Base-by-base conservation (phyloP, 2,329 filamentous ascomycete species). In the Stachybotrys chlorohalonatus region DNA sequence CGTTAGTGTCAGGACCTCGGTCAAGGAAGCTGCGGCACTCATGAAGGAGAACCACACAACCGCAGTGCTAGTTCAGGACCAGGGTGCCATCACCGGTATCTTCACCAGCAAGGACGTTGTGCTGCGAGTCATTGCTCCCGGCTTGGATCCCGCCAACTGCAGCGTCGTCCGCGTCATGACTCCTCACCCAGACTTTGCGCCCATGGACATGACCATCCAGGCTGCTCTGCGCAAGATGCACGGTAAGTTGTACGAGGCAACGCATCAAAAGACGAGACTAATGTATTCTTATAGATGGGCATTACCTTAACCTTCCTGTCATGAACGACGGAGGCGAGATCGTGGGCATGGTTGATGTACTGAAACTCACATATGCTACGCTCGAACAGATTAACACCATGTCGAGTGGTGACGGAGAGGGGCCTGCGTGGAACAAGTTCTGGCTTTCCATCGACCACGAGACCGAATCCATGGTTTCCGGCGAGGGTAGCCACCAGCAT, bases 1-100 rank as follows among this genome's bases (percentile, higher is more conserved):
- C 1, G 94, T 99, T 58, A 96, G 89, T 57, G 94, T 99, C 31
- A 82, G 94, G 59, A 99, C 94, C 6, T 95, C 93, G 7, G 94
- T 99, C 62, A 95, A 90, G 76, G 94, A 99, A 67, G 94, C 94
- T 54, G 94, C 94, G 15, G 83, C 88, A 61, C 74, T 96, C 70
- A 99, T 99, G 94, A 97, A 95, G 77, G 94, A 99, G 72, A 93
- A 99, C 74, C 94, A 95, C 73, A 99, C 94, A 16, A 99, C 94
- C 15, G 94, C 94, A 49, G 87, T 99, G 47, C 77, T 99, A 55
- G 94, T 99, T 15, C 92, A 96, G 73, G 94, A 99, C 70, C 90
- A 96, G 71, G 92, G 93, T 54, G 90, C 91, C 48, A 97, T 99
- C 68, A 99, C 94, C 53, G 94, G 94, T 74, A 99, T 99, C 68